phyloP scores from a whole-genome alignment of 2,329 filamentous ascomycete species.

The Epichloe sp. region DNA sequence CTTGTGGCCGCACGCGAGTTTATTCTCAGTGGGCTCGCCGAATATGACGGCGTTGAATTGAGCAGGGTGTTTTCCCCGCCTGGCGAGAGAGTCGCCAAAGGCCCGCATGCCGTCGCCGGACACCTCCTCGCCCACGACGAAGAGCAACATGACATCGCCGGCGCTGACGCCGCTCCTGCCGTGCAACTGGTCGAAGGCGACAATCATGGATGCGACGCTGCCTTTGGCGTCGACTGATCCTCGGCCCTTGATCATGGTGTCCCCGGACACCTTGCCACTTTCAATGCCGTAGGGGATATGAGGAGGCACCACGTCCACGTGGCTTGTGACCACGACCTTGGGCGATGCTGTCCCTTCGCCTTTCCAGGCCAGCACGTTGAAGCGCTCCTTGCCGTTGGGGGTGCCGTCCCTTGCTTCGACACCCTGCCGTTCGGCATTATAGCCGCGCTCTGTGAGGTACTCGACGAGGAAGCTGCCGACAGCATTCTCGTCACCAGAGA shows the following conservation, averaged over 20 bases:
- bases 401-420: conserved; percentile 21
- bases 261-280: conserved; percentile 26
- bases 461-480: conserved; percentile 56
- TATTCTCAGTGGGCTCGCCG: conserved; percentile 83
- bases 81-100: conserved; percentile 28
- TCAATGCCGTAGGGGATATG: conserved; percentile 54
- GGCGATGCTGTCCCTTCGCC: conserved; percentile 34
- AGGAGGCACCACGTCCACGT: conserved; percentile 71
- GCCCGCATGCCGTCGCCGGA: conserved; percentile 66
- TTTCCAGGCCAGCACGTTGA: conserved; percentile 65
- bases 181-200: conserved; percentile 47
- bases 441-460: conserved; percentile 43
- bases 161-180: conserved; percentile 23
- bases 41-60: conserved; percentile 62
- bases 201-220: conserved; percentile 60
- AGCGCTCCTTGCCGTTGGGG: conserved; percentile 24
- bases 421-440: conserved; percentile 29
- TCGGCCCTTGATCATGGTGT: conserved; percentile 52
- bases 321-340: conserved; percentile 57
- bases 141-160: conserved; percentile 46
- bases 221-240: conserved; percentile 63
- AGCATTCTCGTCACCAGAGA: conserved; percentile 53
- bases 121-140: conserved; percentile 73
- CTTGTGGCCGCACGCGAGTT: conserved; percentile 85
- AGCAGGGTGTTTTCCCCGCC: conserved; percentile 17